Evolutionary conservation across 2,329 filamentous ascomycete species (phyloP).

Genomic region (Penicillium verrucosum): DNA sequence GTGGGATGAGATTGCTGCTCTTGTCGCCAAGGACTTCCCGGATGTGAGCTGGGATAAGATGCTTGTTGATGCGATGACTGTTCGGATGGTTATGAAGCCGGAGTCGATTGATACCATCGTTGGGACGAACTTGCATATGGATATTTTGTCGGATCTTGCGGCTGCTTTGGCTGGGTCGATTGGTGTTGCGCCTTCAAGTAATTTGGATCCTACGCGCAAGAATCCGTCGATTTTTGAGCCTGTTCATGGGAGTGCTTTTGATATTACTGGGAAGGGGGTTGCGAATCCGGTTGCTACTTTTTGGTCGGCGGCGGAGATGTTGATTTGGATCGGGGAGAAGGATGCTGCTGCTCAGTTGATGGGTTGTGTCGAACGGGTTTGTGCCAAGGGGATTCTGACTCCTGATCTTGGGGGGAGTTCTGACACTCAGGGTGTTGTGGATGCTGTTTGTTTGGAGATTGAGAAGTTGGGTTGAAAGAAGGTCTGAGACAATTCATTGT

Average conservation of each 20-base stretch:
- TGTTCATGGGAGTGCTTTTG: conserved; percentile 62
- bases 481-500: conserved; percentile 5
- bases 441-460: conserved; percentile 53
- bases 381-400: conserved; percentile 53
- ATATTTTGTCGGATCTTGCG: conserved; percentile 67
- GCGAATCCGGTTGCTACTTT: conserved; percentile 64
- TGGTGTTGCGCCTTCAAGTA: conserved; percentile 66
- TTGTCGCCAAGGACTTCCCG: conserved; percentile 49
- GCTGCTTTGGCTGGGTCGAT: conserved; percentile 67
- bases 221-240: conserved; percentile 62
- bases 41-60: conserved; percentile 55
- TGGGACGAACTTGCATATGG: conserved; percentile 56
- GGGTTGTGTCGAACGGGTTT: conserved; percentile 59
- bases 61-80: conserved; percentile 58
- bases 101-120: conserved; percentile 53
- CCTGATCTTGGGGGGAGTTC: conserved; percentile 57
- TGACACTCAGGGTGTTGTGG: conserved; percentile 56
- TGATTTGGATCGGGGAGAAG: conserved; percentile 58
- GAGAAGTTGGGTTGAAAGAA: conserved; percentile 28
- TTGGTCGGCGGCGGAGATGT: conserved; percentile 68
- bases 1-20: conserved; percentile 53
- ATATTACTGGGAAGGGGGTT: conserved; percentile 45
- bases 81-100: conserved; percentile 53
- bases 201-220: conserved; percentile 60
- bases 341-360: conserved; percentile 56